These are phyloP conservation scores for Arctium minus DNA, from an alignment of 129 eudicot species.

Conservation along the genomic window DNA sequence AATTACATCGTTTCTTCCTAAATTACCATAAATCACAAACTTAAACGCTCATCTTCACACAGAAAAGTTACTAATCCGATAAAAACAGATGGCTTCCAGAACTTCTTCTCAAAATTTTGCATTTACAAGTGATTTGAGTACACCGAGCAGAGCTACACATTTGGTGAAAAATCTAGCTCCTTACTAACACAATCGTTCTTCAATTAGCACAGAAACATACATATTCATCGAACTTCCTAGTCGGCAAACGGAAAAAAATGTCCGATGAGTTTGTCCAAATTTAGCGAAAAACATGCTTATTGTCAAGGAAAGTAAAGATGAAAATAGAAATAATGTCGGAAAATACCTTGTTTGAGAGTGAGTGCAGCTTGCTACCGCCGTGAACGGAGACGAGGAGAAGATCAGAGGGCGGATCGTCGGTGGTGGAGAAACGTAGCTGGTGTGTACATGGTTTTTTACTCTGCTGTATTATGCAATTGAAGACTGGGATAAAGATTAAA, in stretches of 20 bases:
- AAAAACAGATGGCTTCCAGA: not conserved
- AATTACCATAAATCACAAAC: not conserved
- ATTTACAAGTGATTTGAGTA: not conserved
- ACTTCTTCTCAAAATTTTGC: not conserved
- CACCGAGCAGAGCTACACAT: no score
- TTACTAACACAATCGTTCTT: not conserved
- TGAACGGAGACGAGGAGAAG: not conserved
- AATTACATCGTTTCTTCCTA: not conserved
- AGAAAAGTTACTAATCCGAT: not conserved
- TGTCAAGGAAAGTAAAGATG: not conserved
- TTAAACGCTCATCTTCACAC: not conserved
- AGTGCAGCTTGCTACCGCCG: not conserved
- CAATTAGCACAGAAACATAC: not conserved
- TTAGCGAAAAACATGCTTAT: not conserved
- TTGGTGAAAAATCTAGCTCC: not conserved
- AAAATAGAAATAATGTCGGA: not conserved
- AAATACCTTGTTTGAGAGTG: constrained; percentile 14
- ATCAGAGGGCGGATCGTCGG: constrained; percentile 14
- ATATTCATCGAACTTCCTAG: not conserved
- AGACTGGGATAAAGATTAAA: not conserved
- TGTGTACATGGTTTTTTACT: not conserved
- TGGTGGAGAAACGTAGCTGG: not conserved
- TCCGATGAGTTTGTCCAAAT: not conserved
- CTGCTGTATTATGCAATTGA: not conserved
- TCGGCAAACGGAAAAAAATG: not conserved